Percentiles rank a stretch among this genome's conserved stretches.
phyloP scores from a whole-genome alignment of 768 basidiomycete species.

The Austroboletus festivus region DNA sequence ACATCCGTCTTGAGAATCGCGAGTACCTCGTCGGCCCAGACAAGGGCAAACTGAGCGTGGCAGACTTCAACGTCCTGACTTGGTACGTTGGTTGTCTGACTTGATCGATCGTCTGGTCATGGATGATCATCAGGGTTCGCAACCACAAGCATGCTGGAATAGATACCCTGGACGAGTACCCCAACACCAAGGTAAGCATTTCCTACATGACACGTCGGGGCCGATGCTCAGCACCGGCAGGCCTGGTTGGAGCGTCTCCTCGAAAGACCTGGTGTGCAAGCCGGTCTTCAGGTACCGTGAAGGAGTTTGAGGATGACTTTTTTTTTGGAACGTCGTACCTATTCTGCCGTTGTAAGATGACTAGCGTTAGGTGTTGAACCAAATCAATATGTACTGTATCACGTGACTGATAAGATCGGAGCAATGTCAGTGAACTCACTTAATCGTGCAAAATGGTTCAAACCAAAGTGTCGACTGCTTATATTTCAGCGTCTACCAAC shows the following conservation, averaged over 20 bases:
- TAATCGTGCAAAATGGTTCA: constrained; percentile 8
- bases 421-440: background rate
- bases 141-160: constrained; percentile 46
- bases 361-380: too few species aligned
- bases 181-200: constrained; percentile 50
- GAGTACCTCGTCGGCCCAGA: constrained; percentile 82
- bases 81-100: constrained; percentile 42
- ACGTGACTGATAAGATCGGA: constrained; percentile 19
- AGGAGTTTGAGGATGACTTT: too few species aligned
- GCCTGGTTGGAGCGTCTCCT: constrained; percentile 31
- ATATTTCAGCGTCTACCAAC: constrained; percentile 49
- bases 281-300: constrained; percentile 23
- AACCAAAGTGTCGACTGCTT: constrained; percentile 26
- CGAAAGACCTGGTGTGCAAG: constrained; percentile 20
- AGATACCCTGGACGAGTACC: constrained; percentile 59
- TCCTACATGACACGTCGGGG: too few species aligned
- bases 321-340: too few species aligned
- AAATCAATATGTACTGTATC: too few species aligned
- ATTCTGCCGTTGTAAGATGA: too few species aligned
- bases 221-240: constrained; percentile 5
- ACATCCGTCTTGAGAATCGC: constrained; percentile 67
- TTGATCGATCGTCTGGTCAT: background rate
- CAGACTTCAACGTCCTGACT: constrained; percentile 65
- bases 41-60: constrained; percentile 63
- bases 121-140: constrained; percentile 47